These are phyloP conservation scores for Dothiorella sarmentorum DNA, from an alignment of 2,329 filamentous ascomycete species.

Conservation along the genomic window DNA sequence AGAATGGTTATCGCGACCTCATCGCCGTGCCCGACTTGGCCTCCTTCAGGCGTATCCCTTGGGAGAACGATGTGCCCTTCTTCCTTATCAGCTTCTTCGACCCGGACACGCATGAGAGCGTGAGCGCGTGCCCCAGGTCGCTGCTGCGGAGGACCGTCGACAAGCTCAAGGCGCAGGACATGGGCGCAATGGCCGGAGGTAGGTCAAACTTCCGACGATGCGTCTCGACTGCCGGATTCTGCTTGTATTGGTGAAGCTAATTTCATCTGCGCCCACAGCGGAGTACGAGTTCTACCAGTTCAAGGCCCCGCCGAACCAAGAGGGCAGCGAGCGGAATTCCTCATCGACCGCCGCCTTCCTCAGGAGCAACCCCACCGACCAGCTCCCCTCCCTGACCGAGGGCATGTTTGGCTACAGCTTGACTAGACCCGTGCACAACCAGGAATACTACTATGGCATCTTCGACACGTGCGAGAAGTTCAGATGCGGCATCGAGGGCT, in stretches of 20 bases:
- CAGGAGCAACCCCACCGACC: slow-evolving; percentile 65
- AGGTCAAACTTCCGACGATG: neutral
- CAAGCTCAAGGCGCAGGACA: slow-evolving; percentile 66
- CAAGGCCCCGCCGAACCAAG: slow-evolving; percentile 56
- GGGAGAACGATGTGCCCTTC: slow-evolving; percentile 83
- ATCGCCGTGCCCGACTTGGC: slow-evolving; percentile 76
- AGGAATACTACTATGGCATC: slow-evolving; percentile 87
- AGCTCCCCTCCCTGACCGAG: slow-evolving; percentile 78
- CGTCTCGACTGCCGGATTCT: neutral
- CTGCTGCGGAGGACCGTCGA: slow-evolving; percentile 65
- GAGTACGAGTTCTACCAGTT: slow-evolving; percentile 97
- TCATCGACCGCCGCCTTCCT: slow-evolving; percentile 73
- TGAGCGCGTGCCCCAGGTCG: slow-evolving; percentile 77
- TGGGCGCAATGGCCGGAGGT: slow-evolving; percentile 88
- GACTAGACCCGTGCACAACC: slow-evolving; percentile 81
- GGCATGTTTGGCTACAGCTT: slow-evolving; percentile 96
- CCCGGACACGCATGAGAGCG: slow-evolving; percentile 67
- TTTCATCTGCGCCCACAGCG: slow-evolving; percentile 49
- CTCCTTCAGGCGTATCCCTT: slow-evolving; percentile 80
- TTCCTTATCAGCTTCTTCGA: slow-evolving; percentile 82
- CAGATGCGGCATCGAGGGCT: slow-evolving; percentile 80
- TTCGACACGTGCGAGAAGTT: slow-evolving; percentile 78
- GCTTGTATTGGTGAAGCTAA: slow-evolving; percentile 23
- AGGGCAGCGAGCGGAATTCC: slow-evolving; percentile 55
- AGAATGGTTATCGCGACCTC: slow-evolving; percentile 85